phyloP scores from a whole-genome alignment of 495 filamentous ascomycete genomes.

The Penicillium subrubescens region DNA sequence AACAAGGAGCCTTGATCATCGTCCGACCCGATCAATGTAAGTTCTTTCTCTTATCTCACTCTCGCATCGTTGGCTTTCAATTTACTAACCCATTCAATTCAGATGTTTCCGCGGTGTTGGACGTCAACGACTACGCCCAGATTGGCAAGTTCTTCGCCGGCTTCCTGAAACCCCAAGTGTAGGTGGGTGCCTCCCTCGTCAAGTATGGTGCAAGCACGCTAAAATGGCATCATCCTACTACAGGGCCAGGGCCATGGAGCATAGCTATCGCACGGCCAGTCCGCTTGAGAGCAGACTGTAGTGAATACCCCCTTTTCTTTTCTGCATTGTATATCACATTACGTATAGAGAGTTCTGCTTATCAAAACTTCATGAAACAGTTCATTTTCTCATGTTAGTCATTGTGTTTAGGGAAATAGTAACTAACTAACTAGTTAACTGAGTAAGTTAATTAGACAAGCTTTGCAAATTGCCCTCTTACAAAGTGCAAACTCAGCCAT shows the following conservation, averaged over 20 bases:
- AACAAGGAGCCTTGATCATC: constrained; percentile 58
- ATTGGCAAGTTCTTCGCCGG: constrained; percentile 47
- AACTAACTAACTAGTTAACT: too few species aligned
- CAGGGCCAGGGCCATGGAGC: not conserved
- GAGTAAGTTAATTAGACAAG: too few species aligned
- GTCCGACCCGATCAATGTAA: constrained; percentile 71
- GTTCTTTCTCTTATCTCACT: constrained; percentile 19
- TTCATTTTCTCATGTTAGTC: not conserved
- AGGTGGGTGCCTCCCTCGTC: constrained; percentile 11
- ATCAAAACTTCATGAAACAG: not conserved
- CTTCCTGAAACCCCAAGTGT: constrained; percentile 33
- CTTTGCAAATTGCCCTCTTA: too few species aligned
- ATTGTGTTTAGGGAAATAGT: too few species aligned
- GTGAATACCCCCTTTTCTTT: not conserved
- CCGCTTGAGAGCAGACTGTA: constrained; percentile 11
- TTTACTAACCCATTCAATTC: not conserved
- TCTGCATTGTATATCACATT: not conserved
- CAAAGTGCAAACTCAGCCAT: too few species aligned
- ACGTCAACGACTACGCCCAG: constrained; percentile 34
- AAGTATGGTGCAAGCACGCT: not conserved
- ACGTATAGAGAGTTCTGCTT: not conserved
- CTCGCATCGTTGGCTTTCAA: not conserved
- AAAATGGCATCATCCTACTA: not conserved
- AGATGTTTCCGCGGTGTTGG: constrained; percentile 44
- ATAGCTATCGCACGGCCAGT: not conserved